Base-by-base conservation (phyloP, 2,329 filamentous ascomycete species). In the Beauveria medogensis region DNA sequence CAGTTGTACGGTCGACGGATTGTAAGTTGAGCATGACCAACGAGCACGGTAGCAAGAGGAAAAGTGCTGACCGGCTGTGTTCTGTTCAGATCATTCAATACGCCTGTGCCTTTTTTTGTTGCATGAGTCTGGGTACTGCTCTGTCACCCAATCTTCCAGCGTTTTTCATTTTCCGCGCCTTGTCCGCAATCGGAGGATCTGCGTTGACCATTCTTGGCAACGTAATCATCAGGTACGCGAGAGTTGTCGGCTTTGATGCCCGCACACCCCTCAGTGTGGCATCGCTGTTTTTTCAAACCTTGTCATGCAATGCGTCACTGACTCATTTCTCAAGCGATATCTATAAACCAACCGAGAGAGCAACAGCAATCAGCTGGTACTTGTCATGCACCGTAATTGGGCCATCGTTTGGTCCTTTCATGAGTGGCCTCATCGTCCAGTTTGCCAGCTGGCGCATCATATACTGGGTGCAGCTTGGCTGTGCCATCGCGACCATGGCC, bases 371-470 rank as follows among this genome's bases (percentile, higher is more conserved):
- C 12, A 85, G 87, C 1, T 92, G 86, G 85, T 91, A 91, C 67
- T 71, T 91, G 44, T 84, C 81, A 0, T 88, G 88, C 0, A 90
- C 86, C 0, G 75, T 92, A 0, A 83, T 91, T 51, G 89, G 89
- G 0, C 89, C 89, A 7, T 86, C 85, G 0, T 78, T 89, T 67
- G 88, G 89, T 0, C 83, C 84, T 0, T 89, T 91, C 67, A 77
- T 92, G 10, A 84, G 89, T 59, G 90, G 89, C 26, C 85, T 91
- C 50, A 90, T 93, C 55, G 87, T 92, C 18, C 92, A 88, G 0
- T 91, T 85, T 71, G 78, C 80, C 7, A 82, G 80, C 2, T 93
- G 90, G 90, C 80, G 88, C 20, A 82, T 83, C 47, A 90, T 92
- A 58, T 92, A 91, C 74, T 92, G 88, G 85, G 76, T 92, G 0